Evolutionary conservation across 805 yeast species (phyloP), one percentile per base, ranked within the genome.

Genomic region (Dipodascus geniculatus): DNA sequence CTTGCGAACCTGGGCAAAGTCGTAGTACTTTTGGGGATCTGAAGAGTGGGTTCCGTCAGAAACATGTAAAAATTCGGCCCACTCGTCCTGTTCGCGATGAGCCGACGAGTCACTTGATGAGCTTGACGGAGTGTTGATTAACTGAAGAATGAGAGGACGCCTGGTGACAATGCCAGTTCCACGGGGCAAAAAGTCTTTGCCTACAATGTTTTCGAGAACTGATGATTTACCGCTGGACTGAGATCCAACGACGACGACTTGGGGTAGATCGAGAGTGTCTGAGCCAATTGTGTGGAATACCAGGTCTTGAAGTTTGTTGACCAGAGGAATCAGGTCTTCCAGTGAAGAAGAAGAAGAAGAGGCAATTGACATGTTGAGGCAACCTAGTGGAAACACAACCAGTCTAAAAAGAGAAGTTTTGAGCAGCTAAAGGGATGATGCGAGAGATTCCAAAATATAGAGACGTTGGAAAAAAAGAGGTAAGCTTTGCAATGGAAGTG

Each of bases 151-250:
- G 59, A 91, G 75, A 1, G 99, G 99, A 58, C 99, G 77, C 66
- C 99, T 80, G 22, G 99, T 91, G 49, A 93, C 98, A 57, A 91
- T 91, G 51, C 99, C 99, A 2, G 97, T 89, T 28, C 98, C 98
- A 64, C 99, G 77, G 51, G 99, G 99, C 56, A 91, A 73, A 63
- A 91, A 91, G 69, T 93, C 98, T 66, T 86, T 82, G 24, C 97
- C 96, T 42, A 91, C 74, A 56, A 91, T 87, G 65, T 91, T 91
- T 68, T 91, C 98, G 65, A 91, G 75, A 17, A 91, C 97, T 14
- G 96, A 86, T 23, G 95, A 85, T 69, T 91, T 91, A 53, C 99
- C 99, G 61, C 96, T 87, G 22, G 96, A 85, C 71, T 91, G 99
- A 1, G 96, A 88, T 17, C 99, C 99, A 50, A 93, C 96, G 23